Conservation (phyloP, 2,329 filamentous ascomycete species). For the Bretziella fagacearum region DNA sequence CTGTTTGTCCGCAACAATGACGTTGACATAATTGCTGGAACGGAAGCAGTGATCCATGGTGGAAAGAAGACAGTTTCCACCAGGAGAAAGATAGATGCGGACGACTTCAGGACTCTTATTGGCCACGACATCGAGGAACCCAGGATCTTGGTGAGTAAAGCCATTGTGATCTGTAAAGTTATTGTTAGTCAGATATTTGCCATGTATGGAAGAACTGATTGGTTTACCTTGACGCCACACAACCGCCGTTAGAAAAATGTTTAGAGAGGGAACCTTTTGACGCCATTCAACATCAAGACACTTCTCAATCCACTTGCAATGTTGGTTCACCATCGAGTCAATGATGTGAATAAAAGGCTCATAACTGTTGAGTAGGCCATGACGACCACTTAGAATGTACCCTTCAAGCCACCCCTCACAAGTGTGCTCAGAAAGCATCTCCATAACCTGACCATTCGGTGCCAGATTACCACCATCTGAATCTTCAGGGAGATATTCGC, state of each 20-base stretch:
- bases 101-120: conserved; percentile 70
- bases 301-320: conserved; percentile 76
- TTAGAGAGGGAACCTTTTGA: conserved; percentile 54
- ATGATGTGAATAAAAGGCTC: conserved; percentile 73
- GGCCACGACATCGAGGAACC: conserved; percentile 61
- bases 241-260: conserved; percentile 62
- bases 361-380: conserved; percentile 64
- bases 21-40: conserved; percentile 64
- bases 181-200: background rate
- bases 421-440: conserved; percentile 70
- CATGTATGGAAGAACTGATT: background rate
- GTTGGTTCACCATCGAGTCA: conserved; percentile 73
- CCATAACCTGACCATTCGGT: conserved; percentile 56
- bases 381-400: conserved; percentile 56
- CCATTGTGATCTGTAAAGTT: conserved; percentile 49
- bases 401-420: conserved; percentile 69
- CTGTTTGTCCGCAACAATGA: conserved; percentile 66
- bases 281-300: conserved; percentile 66
- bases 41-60: conserved; percentile 61
- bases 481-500: conserved; percentile 62
- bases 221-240: conserved; percentile 49
- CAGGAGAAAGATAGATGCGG: conserved; percentile 64
- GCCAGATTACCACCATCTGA: conserved; percentile 56
- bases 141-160: conserved; percentile 67
- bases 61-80: conserved; percentile 61